These are phyloP conservation scores for Trichoderma erinaceum DNA, from an alignment of 495 filamentous ascomycete genomes.

Conservation along the genomic window DNA sequence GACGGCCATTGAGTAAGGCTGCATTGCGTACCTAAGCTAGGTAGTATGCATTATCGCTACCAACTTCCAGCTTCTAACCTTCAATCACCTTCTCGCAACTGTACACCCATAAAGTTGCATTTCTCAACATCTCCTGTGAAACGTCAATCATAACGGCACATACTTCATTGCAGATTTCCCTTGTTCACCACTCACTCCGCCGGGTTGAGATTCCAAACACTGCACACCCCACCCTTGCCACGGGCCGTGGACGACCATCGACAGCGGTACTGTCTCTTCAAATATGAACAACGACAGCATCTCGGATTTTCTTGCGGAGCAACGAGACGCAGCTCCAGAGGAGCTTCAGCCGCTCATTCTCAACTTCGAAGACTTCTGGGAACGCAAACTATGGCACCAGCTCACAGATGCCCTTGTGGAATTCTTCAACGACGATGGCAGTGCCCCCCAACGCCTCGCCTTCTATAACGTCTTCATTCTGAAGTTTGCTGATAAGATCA, in stretches of 20 bases:
- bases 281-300: constrained; percentile 79
- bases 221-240: background rate
- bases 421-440: constrained; percentile 79
- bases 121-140: background rate
- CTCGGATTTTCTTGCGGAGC: constrained; percentile 82
- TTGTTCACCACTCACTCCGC: background rate
- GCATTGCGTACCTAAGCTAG: background rate
- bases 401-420: constrained; percentile 84
- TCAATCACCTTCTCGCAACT: background rate
- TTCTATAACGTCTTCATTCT: constrained; percentile 93
- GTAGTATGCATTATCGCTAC: background rate
- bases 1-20: background rate
- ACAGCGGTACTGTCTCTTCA: background rate
- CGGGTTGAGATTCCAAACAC: background rate
- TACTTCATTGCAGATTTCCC: background rate
- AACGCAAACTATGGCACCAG: constrained; percentile 98
- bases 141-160: background rate
- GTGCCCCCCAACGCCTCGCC: constrained; percentile 73
- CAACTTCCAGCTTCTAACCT: background rate
- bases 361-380: constrained; percentile 94
- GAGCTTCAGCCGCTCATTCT: constrained; percentile 84
- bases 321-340: constrained; percentile 77
- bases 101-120: background rate
- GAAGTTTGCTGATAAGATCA: constrained; percentile 96
- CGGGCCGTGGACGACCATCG: background rate